Conservation (phyloP, 805 yeast species). For the Wickerhamiella dianesei region DNA sequence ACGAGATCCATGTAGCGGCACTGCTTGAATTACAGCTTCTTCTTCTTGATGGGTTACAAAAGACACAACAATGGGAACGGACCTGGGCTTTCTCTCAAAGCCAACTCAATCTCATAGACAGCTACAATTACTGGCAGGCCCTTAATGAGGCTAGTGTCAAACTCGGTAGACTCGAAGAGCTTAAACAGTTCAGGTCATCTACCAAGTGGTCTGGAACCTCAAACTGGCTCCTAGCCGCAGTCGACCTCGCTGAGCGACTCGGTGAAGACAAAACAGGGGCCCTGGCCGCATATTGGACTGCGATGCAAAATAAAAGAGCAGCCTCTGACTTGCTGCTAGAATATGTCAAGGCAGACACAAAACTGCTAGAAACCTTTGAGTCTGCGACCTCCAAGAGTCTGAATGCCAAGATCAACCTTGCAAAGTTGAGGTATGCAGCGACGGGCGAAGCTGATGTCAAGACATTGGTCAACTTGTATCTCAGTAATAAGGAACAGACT, state of each 20-base stretch:
- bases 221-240: constrained; percentile 41
- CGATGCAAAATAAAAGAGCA: constrained; percentile 45
- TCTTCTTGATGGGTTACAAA: constrained; percentile 31
- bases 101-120: constrained; percentile 47
- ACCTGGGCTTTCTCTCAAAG: constrained; percentile 31
- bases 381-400: constrained; percentile 10
- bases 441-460: constrained; percentile 18
- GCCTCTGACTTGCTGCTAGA: constrained; percentile 30
- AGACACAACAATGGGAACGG: constrained; percentile 31
- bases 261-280: constrained; percentile 14
- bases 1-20: constrained; percentile 19
- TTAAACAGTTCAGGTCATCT: constrained; percentile 22
- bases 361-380: constrained; percentile 11
- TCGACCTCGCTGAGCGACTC: constrained; percentile 31
- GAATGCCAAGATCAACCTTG: constrained; percentile 28
- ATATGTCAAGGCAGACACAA: constrained; percentile 38
- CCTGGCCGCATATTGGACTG: constrained; percentile 29
- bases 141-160: constrained; percentile 34
- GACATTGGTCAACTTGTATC: constrained; percentile 25
- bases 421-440: constrained; percentile 34
- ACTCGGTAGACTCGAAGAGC: constrained; percentile 26
- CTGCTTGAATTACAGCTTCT: constrained; percentile 50
- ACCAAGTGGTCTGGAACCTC: constrained; percentile 29
- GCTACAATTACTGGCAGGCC: constrained; percentile 61
- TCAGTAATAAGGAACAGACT: constrained; percentile 31